These are phyloP conservation scores for Globisporangium rhizosaccharum DNA, from an alignment of 352 stramenopile species.

Conservation along the genomic window DNA sequence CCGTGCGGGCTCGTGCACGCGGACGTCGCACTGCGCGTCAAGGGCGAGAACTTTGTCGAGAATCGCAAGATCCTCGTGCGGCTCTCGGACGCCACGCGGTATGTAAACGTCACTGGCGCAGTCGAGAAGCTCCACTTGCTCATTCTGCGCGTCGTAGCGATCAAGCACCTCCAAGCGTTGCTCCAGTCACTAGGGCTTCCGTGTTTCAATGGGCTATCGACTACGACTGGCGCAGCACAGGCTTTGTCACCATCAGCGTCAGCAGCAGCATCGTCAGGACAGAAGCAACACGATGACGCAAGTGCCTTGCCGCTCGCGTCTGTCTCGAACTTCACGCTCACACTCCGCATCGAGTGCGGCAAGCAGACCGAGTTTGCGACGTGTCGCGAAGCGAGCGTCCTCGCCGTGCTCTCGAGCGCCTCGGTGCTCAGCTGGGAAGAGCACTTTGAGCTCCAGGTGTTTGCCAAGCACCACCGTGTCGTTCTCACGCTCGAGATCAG, in stretches of 20 bases:
- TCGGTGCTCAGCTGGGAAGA: conserved; percentile 54
- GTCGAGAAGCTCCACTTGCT: conserved; percentile 50
- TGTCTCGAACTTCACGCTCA: conserved; percentile 35
- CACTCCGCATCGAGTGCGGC: conserved; percentile 38
- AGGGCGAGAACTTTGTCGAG: conserved; percentile 63
- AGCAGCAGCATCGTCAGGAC: neutral
- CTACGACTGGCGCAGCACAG: neutral
- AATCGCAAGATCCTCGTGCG: conserved; percentile 56
- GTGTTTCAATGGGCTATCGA: neutral
- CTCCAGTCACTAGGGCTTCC: conserved; percentile 24
- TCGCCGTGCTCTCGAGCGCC: conserved; percentile 22
- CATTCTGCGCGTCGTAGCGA: conserved; percentile 36
- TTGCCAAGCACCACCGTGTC: conserved; percentile 21
- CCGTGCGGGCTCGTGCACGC: conserved; percentile 37
- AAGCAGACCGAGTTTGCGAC: conserved; percentile 36
- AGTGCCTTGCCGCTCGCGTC: conserved; percentile 6
- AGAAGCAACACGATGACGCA: conserved; percentile 34
- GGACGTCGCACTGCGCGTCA: conserved; percentile 29
- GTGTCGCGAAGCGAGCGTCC: conserved; percentile 38
- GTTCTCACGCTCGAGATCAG: conserved; percentile 45
- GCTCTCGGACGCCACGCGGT: conserved; percentile 40
- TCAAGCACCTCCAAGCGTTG: conserved; percentile 41
- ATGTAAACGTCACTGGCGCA: conserved; percentile 22
- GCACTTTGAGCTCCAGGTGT: conserved; percentile 56
- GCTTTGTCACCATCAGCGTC: neutral